These are phyloP conservation scores for Alternaria alternata DNA, from an alignment of 2,329 filamentous ascomycete species.

Conservation along the genomic window DNA sequence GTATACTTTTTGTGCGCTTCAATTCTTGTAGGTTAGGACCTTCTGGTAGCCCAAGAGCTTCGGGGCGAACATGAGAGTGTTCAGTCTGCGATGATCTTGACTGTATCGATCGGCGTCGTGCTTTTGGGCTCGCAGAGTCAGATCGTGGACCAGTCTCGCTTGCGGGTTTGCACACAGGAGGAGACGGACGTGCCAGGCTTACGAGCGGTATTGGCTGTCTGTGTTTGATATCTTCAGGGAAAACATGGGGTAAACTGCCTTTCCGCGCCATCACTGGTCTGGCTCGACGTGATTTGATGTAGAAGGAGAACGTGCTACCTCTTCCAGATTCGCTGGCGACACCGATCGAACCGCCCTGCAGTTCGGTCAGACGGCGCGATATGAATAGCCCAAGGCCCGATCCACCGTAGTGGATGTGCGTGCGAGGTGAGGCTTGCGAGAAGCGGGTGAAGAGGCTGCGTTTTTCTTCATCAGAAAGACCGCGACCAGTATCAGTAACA, in stretches of 20 bases:
- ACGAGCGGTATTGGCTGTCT: conserved; percentile 16
- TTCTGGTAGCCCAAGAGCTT: conserved; percentile 13
- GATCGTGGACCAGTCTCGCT: neutral
- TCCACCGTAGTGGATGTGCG: conserved; percentile 51
- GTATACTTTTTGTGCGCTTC: conserved; percentile 16
- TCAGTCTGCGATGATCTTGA: neutral
- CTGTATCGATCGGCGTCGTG: conserved; percentile 1
- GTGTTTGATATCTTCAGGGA: conserved; percentile 35
- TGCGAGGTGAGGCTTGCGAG: conserved; percentile 42
- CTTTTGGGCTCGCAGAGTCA: neutral
- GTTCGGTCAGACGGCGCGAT: conserved; percentile 40
- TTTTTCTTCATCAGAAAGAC: conserved; percentile 50
- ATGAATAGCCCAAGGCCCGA: conserved; percentile 48
- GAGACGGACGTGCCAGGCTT: conserved; percentile 6
- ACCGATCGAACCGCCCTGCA: conserved; percentile 46
- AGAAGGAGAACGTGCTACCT: conserved; percentile 47
- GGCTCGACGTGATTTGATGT: conserved; percentile 35
- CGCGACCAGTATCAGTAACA: conserved; percentile 52
- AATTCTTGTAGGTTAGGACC: conserved; percentile 15
- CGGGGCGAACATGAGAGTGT: conserved; percentile 1
- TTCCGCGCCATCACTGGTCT: conserved; percentile 20
- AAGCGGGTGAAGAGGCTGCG: conserved; percentile 43
- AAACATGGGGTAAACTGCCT: conserved; percentile 25
- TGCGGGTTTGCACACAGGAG: conserved; percentile 6
- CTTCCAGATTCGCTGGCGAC: conserved; percentile 28